Conservation (phyloP, 225 moss, liverwort and hornwort genomes). For the Lunularia cruciata region DNA sequence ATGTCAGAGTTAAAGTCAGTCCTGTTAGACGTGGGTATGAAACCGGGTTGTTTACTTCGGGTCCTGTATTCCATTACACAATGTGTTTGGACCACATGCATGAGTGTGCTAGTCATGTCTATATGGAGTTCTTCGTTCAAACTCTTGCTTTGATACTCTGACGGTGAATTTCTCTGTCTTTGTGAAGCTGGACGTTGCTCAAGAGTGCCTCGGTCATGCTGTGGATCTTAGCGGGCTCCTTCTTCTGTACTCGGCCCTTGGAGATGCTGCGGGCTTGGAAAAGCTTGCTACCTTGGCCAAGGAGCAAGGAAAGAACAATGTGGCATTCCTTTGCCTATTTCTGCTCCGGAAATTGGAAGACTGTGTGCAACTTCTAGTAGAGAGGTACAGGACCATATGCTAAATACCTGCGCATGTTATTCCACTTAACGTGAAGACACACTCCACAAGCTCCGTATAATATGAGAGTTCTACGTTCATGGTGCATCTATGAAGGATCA, state of each 20-base stretch:
- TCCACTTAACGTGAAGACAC: not conserved
- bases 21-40: not conserved
- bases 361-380: slow-evolving; percentile 77
- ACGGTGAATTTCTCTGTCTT: not conserved
- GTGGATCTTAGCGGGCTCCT: slow-evolving; percentile 84
- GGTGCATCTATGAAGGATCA: not conserved
- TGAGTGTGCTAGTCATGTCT: too few species aligned
- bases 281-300: slow-evolving; percentile 62
- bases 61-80: too few species aligned
- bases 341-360: slow-evolving; percentile 79
- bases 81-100: too few species aligned
- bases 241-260: slow-evolving; percentile 75
- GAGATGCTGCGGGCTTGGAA: slow-evolving; percentile 70
- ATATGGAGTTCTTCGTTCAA: not conserved
- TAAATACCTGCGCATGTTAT: not conserved
- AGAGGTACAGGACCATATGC: slow-evolving; percentile 49
- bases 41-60: not conserved
- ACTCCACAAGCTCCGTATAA: not conserved
- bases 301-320: slow-evolving; percentile 91
- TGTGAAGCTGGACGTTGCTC: slow-evolving; percentile 78
- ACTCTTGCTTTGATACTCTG: not conserved
- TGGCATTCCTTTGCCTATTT: slow-evolving; percentile 84
- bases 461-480: not conserved
- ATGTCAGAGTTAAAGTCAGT: not conserved
- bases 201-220: slow-evolving; percentile 82